These are phyloP conservation scores for Vaccinium macrocarpon DNA, from an alignment of 148 eudicot species.

Conservation along the genomic window DNA sequence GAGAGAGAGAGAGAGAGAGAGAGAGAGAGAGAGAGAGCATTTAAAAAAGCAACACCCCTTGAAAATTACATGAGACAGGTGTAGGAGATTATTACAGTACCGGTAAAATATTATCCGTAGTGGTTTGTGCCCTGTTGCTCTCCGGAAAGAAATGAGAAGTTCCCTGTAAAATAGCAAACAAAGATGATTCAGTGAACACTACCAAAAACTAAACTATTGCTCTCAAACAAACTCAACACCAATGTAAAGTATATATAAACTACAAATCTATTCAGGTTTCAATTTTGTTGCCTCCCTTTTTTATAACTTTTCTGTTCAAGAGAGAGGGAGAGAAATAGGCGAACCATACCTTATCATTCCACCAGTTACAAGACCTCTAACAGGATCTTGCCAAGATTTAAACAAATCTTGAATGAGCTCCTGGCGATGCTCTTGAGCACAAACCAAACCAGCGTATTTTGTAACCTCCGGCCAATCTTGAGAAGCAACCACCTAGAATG, in stretches of 20 bases:
- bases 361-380: conserved; percentile 50
- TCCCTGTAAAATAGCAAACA: conserved; percentile 46
- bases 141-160: conserved; percentile 71
- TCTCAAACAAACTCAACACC: neutral
- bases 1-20: no score
- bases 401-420: conserved; percentile 76
- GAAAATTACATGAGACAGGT: neutral
- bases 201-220: neutral
- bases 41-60: neutral
- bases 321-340: neutral
- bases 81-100: conserved; percentile 21
- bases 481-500: conserved; percentile 68
- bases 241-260: no score
- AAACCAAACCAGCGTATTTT: conserved; percentile 71
- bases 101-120: conserved; percentile 85
- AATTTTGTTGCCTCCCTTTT: neutral
- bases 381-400: conserved; percentile 66
- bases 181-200: neutral
- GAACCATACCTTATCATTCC: conserved; percentile 68
- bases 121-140: conserved; percentile 69
- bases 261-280: neutral
- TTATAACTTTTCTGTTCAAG: neutral
- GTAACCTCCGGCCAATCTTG: conserved; percentile 89
- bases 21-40: no score
- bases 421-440: conserved; percentile 79